Conservation (phyloP, 345 rosid genomes). For the Eucalyptus marginata region DNA sequence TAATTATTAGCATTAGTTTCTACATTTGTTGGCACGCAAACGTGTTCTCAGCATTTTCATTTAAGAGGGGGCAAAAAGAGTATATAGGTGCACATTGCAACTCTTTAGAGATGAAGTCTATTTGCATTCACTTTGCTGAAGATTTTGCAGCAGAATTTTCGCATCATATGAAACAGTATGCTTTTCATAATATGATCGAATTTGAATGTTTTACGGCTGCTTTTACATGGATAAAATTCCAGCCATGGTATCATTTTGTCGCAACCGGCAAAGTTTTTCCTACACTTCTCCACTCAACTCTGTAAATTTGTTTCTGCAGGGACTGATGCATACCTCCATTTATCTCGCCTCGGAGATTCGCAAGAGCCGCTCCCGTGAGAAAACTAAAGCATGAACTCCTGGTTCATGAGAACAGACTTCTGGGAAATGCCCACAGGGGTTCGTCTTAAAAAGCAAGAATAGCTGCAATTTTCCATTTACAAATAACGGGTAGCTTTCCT, state of each 20-base stretch:
- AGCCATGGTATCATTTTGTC: not conserved
- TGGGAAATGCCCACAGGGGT: not conserved
- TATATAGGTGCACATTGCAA: not conserved
- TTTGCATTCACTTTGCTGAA: not conserved
- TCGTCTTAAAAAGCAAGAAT: not conserved
- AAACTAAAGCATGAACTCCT: not conserved
- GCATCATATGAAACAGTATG: not conserved
- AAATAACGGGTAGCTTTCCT: not conserved
- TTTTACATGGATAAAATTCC: not conserved
- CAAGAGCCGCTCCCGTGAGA: slow-evolving; percentile 68
- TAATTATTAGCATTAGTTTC: not conserved
- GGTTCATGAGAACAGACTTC: not conserved
- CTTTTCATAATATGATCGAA: not conserved
- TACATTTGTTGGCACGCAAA: not conserved
- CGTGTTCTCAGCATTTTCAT: not conserved
- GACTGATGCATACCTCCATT: slow-evolving; percentile 76
- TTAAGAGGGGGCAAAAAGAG: not conserved
- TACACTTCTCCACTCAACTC: not conserved
- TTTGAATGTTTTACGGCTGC: not conserved
- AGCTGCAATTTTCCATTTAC: not conserved
- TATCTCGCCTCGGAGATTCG: slow-evolving; percentile 56
- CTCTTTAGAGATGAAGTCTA: not conserved
- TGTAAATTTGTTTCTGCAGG: slow-evolving; percentile 22
- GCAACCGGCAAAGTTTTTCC: not conserved
- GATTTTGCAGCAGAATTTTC: not conserved